Percentiles rank a stretch among this genome's conserved stretches.
These are phyloP conservation scores for Dictyostelium capitatum DNA, from an alignment of 78 protist genomes.

Conservation along the genomic window DNA sequence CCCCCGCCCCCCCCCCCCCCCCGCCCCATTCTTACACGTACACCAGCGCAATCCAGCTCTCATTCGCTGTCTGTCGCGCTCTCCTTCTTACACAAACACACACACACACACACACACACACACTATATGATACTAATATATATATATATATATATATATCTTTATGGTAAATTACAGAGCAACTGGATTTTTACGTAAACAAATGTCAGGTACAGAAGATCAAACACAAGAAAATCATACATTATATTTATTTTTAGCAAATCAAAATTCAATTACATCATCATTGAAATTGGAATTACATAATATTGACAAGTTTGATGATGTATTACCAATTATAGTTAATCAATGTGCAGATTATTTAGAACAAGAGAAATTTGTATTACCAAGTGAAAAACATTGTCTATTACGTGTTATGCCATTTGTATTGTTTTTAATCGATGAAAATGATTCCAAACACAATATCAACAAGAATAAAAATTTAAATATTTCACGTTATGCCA, in stretches of 20 bases:
- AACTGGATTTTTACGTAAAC: constrained; percentile 69
- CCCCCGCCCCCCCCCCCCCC: too few relatives aligned
- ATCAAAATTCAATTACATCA: constrained; percentile 79
- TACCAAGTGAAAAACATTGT: constrained; percentile 88
- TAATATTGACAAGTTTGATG: constrained; percentile 65
- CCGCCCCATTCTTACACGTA: too few relatives aligned
- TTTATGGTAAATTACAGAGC: constrained; percentile 70
- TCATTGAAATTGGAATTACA: constrained; percentile 60
- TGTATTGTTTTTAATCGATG: constrained; percentile 76
- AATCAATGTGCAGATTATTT: constrained; percentile 41
- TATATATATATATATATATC: too few relatives aligned
- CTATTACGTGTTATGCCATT: constrained; percentile 85
- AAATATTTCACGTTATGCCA: constrained; percentile 60
- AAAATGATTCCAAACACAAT: constrained; percentile 40
- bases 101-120: too few relatives aligned
- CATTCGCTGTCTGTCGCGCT: neutral
- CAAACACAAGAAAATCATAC: constrained; percentile 87
- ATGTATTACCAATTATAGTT: constrained; percentile 55
- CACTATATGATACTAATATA: too few relatives aligned
- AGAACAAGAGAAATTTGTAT: constrained; percentile 69
- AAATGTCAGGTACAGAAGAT: constrained; percentile 77
- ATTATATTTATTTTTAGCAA: constrained; percentile 87
- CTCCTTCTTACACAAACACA: too few relatives aligned
- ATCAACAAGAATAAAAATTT: constrained; percentile 77
- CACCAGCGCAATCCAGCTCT: neutral